phyloP scores from a whole-genome alignment of 2,329 filamentous ascomycete genomes.

The Colletotrichum eleusines region DNA sequence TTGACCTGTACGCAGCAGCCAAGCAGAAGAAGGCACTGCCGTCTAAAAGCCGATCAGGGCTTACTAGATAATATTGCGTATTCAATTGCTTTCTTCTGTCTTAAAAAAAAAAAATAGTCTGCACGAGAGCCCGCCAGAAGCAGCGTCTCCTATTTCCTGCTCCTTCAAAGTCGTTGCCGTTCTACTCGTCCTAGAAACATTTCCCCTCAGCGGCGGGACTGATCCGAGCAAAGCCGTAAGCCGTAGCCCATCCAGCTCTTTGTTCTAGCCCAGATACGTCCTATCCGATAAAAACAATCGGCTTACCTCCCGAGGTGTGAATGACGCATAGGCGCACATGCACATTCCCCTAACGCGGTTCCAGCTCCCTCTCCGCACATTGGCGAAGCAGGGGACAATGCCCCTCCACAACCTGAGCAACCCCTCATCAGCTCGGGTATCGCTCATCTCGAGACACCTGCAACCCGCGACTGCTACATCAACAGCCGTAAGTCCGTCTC shows the following conservation, averaged over 20 bases:
- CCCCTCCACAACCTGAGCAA: constrained; percentile 43
- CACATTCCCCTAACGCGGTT: constrained; percentile 41
- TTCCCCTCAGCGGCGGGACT: constrained; percentile 20
- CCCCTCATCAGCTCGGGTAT: constrained; percentile 44
- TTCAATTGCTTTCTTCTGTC: constrained; percentile 23
- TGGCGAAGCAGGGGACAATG: constrained; percentile 42
- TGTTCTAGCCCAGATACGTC: constrained; percentile 22
- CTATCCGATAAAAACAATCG: constrained; percentile 35
- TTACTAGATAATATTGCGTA: constrained; percentile 16
- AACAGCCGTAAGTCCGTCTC: constrained; percentile 24
- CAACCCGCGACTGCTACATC: constrained; percentile 36
- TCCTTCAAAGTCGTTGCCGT: constrained; percentile 13
- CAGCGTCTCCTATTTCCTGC: constrained; percentile 29
- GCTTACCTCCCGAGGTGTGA: constrained; percentile 39
- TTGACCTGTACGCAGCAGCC: constrained; percentile 4
- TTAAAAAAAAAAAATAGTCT: constrained; percentile 1
- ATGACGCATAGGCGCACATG: constrained; percentile 42
- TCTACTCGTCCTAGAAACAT: constrained; percentile 17
- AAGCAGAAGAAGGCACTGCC: background rate
- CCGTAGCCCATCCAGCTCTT: constrained; percentile 29
- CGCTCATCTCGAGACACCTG: constrained; percentile 42
- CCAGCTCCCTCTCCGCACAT: constrained; percentile 42
- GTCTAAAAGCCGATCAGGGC: constrained; percentile 15
- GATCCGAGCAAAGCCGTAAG: constrained; percentile 36
- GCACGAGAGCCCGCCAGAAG: background rate